A percentile compares a stretch with the other conserved stretches of the same genome.
phyloP scores from a whole-genome alignment of 768 basidiomycete genomes.

The Hysterangium stoloniferum region DNA sequence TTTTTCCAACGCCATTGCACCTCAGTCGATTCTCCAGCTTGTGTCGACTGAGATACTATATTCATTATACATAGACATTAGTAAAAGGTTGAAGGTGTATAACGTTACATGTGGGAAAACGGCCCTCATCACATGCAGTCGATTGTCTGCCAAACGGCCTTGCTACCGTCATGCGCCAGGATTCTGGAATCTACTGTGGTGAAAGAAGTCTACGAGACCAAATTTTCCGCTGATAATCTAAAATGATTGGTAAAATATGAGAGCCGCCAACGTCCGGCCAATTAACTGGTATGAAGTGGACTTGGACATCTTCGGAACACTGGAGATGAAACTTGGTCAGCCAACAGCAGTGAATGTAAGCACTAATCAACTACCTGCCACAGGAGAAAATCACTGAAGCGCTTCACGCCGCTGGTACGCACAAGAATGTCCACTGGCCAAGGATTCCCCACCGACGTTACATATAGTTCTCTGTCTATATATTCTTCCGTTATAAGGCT shows the following conservation, averaged over 20 bases:
- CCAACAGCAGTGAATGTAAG: constrained; percentile 4
- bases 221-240: constrained; percentile 78
- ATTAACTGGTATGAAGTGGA: constrained; percentile 77
- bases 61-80: too few relatives aligned
- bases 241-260: constrained; percentile 80
- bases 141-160: too few relatives aligned
- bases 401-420: constrained; percentile 84
- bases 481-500: constrained; percentile 58
- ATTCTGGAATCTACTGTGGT: not conserved
- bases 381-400: constrained; percentile 82
- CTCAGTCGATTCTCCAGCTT: too few relatives aligned
- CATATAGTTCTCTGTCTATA: constrained; percentile 62
- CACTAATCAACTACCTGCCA: constrained; percentile 73
- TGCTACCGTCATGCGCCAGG: too few relatives aligned
- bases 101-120: too few relatives aligned
- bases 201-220: constrained; percentile 32
- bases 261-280: constrained; percentile 92
- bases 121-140: too few relatives aligned
- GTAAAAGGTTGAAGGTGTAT: too few relatives aligned
- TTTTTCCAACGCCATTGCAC: too few relatives aligned
- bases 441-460: constrained; percentile 54
- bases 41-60: too few relatives aligned
- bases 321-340: constrained; percentile 22
- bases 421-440: constrained; percentile 87
- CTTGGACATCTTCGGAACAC: constrained; percentile 76